Percentiles rank a stretch among this genome's conserved stretches.
phyloP scores from a whole-genome alignment of 331 rosid genomes.

The Malus hybrid region DNA sequence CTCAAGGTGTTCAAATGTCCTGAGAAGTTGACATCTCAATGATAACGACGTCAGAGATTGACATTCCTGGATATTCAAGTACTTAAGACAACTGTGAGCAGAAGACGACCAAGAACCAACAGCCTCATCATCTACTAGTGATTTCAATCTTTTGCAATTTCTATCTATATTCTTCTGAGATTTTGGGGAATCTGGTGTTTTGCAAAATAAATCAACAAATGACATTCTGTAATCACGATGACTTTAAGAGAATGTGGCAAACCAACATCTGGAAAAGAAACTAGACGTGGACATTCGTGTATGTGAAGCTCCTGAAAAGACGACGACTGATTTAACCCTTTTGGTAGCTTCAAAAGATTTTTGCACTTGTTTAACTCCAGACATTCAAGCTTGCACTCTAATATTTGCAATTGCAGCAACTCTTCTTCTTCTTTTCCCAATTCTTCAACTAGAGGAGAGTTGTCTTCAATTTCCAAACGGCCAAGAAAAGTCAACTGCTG shows the following conservation, averaged over 20 bases:
- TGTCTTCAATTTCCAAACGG: neutral
- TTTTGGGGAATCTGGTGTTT: constrained; percentile 5
- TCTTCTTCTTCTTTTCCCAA: neutral
- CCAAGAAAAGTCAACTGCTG: neutral
- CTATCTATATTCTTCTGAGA: constrained; percentile 5
- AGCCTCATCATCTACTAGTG: neutral
- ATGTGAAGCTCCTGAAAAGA: neutral
- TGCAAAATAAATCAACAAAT: neutral
- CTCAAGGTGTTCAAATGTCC: no score
- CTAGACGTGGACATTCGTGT: neutral
- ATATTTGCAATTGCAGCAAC: neutral
- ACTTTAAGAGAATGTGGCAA: constrained; percentile 8
- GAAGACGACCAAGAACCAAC: neutral
- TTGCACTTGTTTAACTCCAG: neutral
- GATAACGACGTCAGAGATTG: no score
- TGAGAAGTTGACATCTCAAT: no score
- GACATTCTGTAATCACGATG: neutral
- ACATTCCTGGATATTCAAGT: no score
- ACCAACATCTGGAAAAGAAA: constrained; percentile 7
- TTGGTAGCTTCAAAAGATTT: neutral
- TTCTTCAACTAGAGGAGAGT: neutral
- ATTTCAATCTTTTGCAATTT: neutral
- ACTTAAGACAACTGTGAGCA: neutral
- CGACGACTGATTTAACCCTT: neutral
- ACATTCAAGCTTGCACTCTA: neutral